Conservation (phyloP, 2,329 filamentous ascomycete genomes). For the Decorospora gaudefroyi region DNA sequence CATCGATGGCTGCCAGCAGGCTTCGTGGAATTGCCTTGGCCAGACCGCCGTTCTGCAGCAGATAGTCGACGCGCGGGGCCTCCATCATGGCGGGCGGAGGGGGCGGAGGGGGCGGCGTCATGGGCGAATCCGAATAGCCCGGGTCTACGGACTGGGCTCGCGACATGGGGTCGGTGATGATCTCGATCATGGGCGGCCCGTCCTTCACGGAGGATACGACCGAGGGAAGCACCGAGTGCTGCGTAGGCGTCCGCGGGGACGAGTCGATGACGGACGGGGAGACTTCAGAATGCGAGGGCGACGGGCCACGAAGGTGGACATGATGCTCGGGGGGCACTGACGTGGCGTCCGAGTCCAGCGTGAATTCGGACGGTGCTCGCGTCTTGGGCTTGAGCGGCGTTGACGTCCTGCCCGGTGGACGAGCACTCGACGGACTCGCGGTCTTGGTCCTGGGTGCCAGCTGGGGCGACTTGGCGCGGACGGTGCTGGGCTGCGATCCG, state of each 20-base stretch:
- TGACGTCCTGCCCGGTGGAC: constrained; percentile 30
- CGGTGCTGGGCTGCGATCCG: constrained; percentile 48
- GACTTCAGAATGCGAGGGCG: constrained; percentile 45
- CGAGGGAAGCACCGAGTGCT: constrained; percentile 46
- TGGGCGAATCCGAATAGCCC: constrained; percentile 55
- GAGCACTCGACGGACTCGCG: constrained; percentile 29
- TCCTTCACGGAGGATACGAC: constrained; percentile 40
- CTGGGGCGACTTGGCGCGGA: constrained; percentile 39
- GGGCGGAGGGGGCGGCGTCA: constrained; percentile 66
- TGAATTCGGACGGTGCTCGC: constrained; percentile 48
- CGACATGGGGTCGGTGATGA: constrained; percentile 50
- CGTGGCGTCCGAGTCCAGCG: constrained; percentile 54
- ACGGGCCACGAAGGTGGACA: constrained; percentile 28
- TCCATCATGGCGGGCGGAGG: constrained; percentile 70
- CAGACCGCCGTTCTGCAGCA: constrained; percentile 86
- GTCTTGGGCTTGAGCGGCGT: constrained; percentile 34
- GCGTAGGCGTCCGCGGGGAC: constrained; percentile 53
- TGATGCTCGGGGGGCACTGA: constrained; percentile 51
- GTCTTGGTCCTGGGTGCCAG: constrained; percentile 28
- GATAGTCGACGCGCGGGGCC: constrained; percentile 86
- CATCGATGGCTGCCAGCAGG: constrained; percentile 68
- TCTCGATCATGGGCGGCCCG: constrained; percentile 49
- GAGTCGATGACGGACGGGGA: constrained; percentile 51
- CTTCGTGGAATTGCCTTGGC: constrained; percentile 71
- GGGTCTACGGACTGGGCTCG: constrained; percentile 43